phyloP scores from a whole-genome alignment of 352 stramenopile species.

The Plasmopara viticola region DNA sequence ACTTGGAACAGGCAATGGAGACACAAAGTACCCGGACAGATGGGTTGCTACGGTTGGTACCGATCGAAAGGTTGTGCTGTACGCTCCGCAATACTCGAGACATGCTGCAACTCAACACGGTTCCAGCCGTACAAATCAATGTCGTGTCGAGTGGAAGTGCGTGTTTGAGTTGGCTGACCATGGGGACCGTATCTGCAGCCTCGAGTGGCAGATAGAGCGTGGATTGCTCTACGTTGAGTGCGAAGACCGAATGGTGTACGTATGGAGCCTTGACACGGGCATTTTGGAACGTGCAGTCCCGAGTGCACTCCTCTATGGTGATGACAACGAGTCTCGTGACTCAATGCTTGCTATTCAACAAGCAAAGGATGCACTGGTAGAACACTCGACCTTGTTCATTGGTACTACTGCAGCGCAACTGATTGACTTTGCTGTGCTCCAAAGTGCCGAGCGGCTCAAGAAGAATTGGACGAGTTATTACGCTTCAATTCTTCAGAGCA shows the following conservation, averaged over 20 bases:
- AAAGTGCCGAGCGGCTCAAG: slow-evolving; percentile 64
- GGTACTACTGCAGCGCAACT: slow-evolving; percentile 51
- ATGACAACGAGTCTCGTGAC: slow-evolving; percentile 28
- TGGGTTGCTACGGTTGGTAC: slow-evolving; percentile 55
- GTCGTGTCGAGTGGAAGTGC: slow-evolving; percentile 48
- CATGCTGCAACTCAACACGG: slow-evolving; percentile 19
- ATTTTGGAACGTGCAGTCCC: slow-evolving; percentile 65
- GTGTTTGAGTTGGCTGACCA: slow-evolving; percentile 60
- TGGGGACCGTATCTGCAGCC: slow-evolving; percentile 34
- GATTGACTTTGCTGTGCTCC: slow-evolving; percentile 58
- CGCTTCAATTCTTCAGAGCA: slow-evolving; percentile 19
- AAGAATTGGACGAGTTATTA: slow-evolving; percentile 64
- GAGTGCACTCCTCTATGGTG: slow-evolving; percentile 40
- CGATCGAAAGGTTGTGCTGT: slow-evolving; percentile 56
- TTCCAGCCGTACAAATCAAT: slow-evolving; percentile 1
- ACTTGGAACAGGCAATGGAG: slow-evolving; percentile 16
- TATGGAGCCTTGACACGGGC: slow-evolving; percentile 75
- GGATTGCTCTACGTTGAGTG: slow-evolving; percentile 62
- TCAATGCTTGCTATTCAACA: too few relatives aligned
- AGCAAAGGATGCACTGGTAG: slow-evolving; percentile 31
- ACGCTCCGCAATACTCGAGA: slow-evolving; percentile 45
- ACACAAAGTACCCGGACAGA: slow-evolving; percentile 36
- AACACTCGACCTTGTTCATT: slow-evolving; percentile 48
- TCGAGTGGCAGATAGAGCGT: slow-evolving; percentile 61
- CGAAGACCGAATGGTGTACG: slow-evolving; percentile 66